These are phyloP conservation scores for Aspergillus uvarum DNA, from an alignment of 2,329 filamentous ascomycete genomes.

Conservation along the genomic window DNA sequence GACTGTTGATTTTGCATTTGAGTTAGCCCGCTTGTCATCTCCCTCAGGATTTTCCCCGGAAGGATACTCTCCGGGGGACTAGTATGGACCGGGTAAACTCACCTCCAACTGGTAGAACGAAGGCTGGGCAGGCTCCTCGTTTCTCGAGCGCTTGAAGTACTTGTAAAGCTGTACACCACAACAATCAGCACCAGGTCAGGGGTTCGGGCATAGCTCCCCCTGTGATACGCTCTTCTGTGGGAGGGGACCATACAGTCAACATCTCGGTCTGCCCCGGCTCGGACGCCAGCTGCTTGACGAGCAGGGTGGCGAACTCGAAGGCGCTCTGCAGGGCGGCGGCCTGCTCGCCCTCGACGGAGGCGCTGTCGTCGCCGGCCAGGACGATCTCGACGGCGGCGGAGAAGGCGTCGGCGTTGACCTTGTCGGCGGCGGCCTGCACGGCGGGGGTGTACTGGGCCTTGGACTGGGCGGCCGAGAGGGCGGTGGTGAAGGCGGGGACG, in stretches of 20 bases:
- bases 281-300: conserved; percentile 30
- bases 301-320: conserved; percentile 33
- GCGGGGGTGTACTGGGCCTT: conserved; percentile 30
- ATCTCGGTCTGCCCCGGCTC: conserved; percentile 27
- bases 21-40: not conserved
- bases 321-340: conserved; percentile 27
- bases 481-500: conserved; percentile 27
- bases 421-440: conserved; percentile 27
- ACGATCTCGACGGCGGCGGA: conserved; percentile 28
- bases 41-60: not conserved
- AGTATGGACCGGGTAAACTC: not conserved
- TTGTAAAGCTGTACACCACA: conserved; percentile 16
- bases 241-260: conserved; percentile 30
- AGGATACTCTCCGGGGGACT: not conserved
- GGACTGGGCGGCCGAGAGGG: conserved; percentile 28
- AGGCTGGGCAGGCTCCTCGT: conserved; percentile 18
- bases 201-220: too few species aligned
- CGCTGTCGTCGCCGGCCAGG: conserved; percentile 19
- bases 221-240: too few species aligned
- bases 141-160: conserved; percentile 20
- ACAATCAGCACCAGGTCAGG: not conserved
- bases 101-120: conserved; percentile 23
- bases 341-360: conserved; percentile 18
- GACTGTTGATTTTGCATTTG: conserved; percentile 48
- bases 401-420: conserved; percentile 27